Evolutionary conservation across 2,329 filamentous ascomycete genomes (phyloP), one percentile per base, ranked within the genome.

Genomic region (Trichoderma sp.): DNA sequence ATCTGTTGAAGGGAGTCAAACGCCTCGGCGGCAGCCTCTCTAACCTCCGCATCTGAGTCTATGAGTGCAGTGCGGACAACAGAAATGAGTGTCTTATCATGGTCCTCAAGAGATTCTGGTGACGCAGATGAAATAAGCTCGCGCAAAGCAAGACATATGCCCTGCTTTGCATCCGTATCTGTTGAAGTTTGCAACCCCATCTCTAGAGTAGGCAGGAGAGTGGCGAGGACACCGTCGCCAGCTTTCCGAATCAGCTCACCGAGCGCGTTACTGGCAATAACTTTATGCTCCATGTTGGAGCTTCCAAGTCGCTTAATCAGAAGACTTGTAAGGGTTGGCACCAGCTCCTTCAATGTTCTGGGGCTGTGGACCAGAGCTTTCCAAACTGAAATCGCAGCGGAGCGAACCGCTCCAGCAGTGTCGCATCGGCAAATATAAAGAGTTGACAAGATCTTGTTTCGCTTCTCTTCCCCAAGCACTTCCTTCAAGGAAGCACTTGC

Each of bases 381-480:
- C 96, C 96, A 99, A 62, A 99, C 95, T 76, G 90, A 89, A 78
- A 98, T 91, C 36, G 97, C 95, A 55, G 95, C 95, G 63, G 92
- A 90, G 72, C 95, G 93, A 70, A 99, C 96, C 71, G 97, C 87
- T 68, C 92, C 93, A 73, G 96, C 95, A 36, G 97, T 99, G 85
- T 99, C 96, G 84, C 94, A 97, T 74, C 97, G 93, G 83, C 96
- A 98, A 75, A 99, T 97, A 80, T 98, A 99, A 64, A 99, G 87
- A 6, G 95, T 93, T n/a, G 96, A 98, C 23, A 99, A 87, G 28
- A 99, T 95, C 83, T 95, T 97, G 87, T 99, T 97, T 73, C 96
- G 92, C 83, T 95, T 97, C 80, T 98, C 96, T 79, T 97, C 94
- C 75, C 96, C 97, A 62, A 99, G 92, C 2, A 95, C 91, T 80